These are phyloP conservation scores for Aspergillus ibericus DNA, from an alignment of 2,329 filamentous ascomycete genomes.

Conservation along the genomic window DNA sequence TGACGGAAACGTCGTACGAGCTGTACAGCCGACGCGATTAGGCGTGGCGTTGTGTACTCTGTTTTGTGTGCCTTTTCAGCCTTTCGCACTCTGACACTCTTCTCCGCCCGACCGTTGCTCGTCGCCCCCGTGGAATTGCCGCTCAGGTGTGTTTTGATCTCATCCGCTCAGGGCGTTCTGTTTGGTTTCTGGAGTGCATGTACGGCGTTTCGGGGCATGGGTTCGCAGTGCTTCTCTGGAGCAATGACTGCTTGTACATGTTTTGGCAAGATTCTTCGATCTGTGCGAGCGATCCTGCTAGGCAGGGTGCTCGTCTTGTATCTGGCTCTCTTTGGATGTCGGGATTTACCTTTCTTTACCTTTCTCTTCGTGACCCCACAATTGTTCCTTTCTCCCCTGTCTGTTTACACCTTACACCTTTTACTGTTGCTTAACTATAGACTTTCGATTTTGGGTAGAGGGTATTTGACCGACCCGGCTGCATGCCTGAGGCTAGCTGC, in stretches of 20 bases:
- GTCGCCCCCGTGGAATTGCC: constrained; percentile 19
- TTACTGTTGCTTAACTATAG: constrained; percentile 20
- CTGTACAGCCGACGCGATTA: constrained; percentile 36
- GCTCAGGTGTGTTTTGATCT: constrained; percentile 20
- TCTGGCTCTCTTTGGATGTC: constrained; percentile 19
- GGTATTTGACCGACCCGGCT: constrained; percentile 8
- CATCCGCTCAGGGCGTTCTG: not conserved
- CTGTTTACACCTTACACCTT: constrained; percentile 21
- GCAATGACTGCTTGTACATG: constrained; percentile 26
- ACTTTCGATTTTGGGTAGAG: constrained; percentile 24
- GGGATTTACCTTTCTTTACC: constrained; percentile 14
- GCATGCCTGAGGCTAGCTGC: constrained; percentile 22
- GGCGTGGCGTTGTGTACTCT: constrained; percentile 9
- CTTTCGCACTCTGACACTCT: constrained; percentile 26
- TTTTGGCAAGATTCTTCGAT: constrained; percentile 24
- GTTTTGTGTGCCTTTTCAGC: constrained; percentile 10
- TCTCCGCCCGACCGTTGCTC: constrained; percentile 24
- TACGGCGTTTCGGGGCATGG: constrained; percentile 26
- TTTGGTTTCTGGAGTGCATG: constrained; percentile 20
- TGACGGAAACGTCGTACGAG: constrained; percentile 41
- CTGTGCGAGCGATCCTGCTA: constrained; percentile 20
- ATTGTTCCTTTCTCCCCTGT: constrained; percentile 11
- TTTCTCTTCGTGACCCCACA: constrained; percentile 10
- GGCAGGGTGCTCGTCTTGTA: constrained; percentile 16
- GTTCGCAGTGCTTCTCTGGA: constrained; percentile 22